Evolutionary conservation across 1,139 yeast species (phyloP), one percentile per base, ranked within the genome.

Genomic region (Blastobotrys proliferans): DNA sequence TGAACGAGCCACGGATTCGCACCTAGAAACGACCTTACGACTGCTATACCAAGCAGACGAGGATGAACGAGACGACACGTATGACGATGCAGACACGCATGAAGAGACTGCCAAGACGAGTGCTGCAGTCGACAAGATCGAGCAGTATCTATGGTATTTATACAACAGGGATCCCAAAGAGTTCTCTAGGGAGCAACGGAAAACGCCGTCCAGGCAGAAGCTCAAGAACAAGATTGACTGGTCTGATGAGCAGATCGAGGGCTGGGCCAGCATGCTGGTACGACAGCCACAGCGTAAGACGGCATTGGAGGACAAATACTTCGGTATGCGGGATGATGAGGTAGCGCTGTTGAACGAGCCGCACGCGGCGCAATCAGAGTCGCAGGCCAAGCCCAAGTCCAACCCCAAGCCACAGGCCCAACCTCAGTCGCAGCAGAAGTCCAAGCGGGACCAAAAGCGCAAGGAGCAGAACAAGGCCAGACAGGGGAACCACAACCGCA

Each of bases 181-280:
- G 9, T 81, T 90, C 51, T 72, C 66, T 6, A 71, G 76, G 47
- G 51, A 65, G 0, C 61, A 69, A 4, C 69, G 96, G 45, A 78
- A 80, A 38, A 57, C 81, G 0, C 63, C 69, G 29, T 62, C 55
- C 6, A 70, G 97, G 44, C 66, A 66, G 20, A 74, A 72, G 19
- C 63, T 88, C 57, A 76, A 73, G 51, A 57, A 62, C 13, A 66
- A 67, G 29, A 75, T 81, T 0, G 69, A 69, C 1, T 85, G 95
- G 95, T 70, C 88, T 0, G 92, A 88, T 60, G 96, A 86, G 57
- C 95, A 87, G 60, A 77, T 90, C 36, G 97, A 90, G 67, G 95
- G 95, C 0, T 90, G 97, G 97, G 82, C 83, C 1, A 67, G 83
- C 47, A 83, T 84, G 82, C 61, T 88, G 26, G 72, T 76, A 39